These are phyloP conservation scores for Rauvolfia tetraphylla DNA, from an alignment of 257 asterid species.

Conservation along the genomic window DNA sequence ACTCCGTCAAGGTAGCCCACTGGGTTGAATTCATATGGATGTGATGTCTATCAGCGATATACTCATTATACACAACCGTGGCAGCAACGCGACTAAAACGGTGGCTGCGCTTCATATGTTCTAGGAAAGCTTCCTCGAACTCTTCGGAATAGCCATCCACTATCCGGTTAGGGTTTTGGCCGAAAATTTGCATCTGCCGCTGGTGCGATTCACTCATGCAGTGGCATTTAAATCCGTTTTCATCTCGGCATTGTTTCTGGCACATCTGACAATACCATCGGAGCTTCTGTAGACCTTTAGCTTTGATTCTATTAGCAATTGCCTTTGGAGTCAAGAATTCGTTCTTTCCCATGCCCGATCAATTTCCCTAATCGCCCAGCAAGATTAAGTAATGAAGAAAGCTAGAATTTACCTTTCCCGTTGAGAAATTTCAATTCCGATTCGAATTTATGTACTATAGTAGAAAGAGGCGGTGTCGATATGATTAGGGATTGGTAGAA, in stretches of 20 bases:
- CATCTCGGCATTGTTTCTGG: conserved; percentile 93
- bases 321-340: conserved; percentile 90
- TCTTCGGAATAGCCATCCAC: conserved; percentile 77
- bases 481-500: no score
- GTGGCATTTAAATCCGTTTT: conserved; percentile 95
- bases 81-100: conserved; percentile 90
- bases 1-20: no score
- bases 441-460: no score
- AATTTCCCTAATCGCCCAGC: background rate
- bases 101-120: conserved; percentile 88
- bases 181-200: conserved; percentile 91
- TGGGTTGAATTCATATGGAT: no score
- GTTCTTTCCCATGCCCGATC: conserved; percentile 64
- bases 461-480: no score
- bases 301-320: no score
- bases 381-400: background rate
- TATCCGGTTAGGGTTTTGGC: conserved; percentile 72
- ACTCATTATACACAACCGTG: conserved; percentile 92
- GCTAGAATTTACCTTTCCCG: no score
- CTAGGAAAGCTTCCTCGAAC: conserved; percentile 62
- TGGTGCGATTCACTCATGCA: conserved; percentile 95
- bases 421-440: background rate
- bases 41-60: conserved; percentile 71
- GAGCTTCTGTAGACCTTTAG: conserved; percentile 79
- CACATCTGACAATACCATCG: conserved; percentile 99